Evolutionary conservation across 345 rosid genomes (phyloP).

Genomic region (Angophora floribunda): DNA sequence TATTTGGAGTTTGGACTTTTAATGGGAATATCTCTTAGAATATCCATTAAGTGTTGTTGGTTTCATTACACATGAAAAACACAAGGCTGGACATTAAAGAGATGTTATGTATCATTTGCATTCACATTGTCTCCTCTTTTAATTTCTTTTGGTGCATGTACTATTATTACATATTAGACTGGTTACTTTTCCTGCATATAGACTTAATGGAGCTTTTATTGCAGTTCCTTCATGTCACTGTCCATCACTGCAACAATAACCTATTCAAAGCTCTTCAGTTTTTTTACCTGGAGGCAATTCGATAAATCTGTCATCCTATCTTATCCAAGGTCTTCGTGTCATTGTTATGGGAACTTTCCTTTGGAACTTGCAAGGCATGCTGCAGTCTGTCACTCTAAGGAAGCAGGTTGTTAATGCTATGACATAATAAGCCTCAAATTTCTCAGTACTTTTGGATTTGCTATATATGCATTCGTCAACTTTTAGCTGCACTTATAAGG

Average conservation of each 20-base stretch:
- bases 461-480: neutral
- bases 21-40: neutral
- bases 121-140: too few relatives aligned
- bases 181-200: neutral
- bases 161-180: neutral
- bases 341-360: neutral
- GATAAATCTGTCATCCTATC: neutral
- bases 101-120: too few relatives aligned
- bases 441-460: neutral
- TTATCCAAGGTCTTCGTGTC: neutral
- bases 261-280: neutral
- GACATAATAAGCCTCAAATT: neutral
- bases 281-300: neutral
- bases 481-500: neutral
- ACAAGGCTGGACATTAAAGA: neutral
- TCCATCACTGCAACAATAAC: neutral
- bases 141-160: neutral
- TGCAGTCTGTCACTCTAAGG: neutral
- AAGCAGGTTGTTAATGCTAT: neutral
- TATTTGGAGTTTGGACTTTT: neutral
- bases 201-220: neutral
- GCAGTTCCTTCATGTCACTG: neutral
- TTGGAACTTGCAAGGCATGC: neutral
- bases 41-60: neutral
- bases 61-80: neutral